Evolutionary conservation across 2,329 filamentous ascomycete species (phyloP), one percentile per base, ranked within the genome.

Genomic region (Sphaerulina musiva): DNA sequence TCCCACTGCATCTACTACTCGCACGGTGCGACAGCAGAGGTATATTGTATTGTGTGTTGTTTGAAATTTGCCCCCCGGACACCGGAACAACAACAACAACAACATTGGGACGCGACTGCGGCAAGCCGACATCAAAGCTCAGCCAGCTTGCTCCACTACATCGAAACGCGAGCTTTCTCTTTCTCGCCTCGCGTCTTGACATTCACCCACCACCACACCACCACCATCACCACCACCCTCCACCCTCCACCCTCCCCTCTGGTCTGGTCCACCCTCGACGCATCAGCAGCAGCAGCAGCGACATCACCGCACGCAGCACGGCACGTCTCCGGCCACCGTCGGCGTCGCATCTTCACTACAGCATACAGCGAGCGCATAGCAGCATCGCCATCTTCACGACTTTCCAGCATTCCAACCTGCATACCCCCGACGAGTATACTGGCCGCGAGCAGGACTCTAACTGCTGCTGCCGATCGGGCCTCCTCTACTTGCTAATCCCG

Each of bases 401-500:
- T 46, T 10, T n/a, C 20, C 46, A 50, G 36, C 53, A 41, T 40
- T 36, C 38, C 20, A 41, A 34, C 51, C 54, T 44, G 49, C 53
- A 20, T 50, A 40, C 38, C 23, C 23, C 39, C 45, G 45, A 54
- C 45, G 45, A 56, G 40, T 43, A 47, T 53, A 20, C 20, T 53
- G 41, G 54, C 44, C 56, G 53, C 32, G 32, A 36, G 32, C 32
- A 36, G 32, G 54, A 56, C 55, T 58, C 58, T 51, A 39, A 48
- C 39, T 51, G 50, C 57, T 50, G 42, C 11, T 36, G 8, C 34
- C 34, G 54, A 48, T 51, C 43, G 51, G 46, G 51, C 48, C 50
- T 29, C 26, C 26, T 29, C 26, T 29, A 29, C 5, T 29, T 47
- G 50, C 54, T 14, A 45, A 54, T 56, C 51, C 57, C 63, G 62